Percentiles rank a stretch among this genome's conserved stretches.
Evolutionary conservation across 192 early-diverging fungal genomes (phyloP).

Genomic region (Linnemannia schmuckeri): DNA sequence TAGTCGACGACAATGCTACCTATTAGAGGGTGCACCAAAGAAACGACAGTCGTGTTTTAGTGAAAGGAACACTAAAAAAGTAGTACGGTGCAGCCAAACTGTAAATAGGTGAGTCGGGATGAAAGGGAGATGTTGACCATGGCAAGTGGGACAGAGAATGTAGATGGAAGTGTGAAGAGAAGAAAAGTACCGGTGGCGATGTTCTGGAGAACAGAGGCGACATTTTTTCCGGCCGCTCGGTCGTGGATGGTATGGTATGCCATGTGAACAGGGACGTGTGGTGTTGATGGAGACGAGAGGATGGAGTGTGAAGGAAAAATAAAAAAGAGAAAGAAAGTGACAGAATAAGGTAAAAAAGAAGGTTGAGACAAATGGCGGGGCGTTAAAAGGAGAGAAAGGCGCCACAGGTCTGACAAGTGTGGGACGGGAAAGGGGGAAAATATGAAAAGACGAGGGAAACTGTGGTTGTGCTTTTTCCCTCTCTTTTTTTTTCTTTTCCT

Average conservation of each 20-base stretch:
- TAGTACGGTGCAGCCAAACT: neutral
- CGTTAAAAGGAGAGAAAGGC: neutral
- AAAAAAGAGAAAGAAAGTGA: neutral
- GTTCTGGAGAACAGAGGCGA: slow-evolving; percentile 21
- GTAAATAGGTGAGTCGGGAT: neutral
- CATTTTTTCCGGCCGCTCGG: slow-evolving; percentile 27
- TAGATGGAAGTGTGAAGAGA: neutral
- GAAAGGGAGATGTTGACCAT: neutral
- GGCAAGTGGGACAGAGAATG: neutral
- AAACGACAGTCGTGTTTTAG: neutral
- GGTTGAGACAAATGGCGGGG: neutral
- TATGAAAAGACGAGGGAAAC: neutral
- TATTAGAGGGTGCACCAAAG: neutral
- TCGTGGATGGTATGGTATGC: slow-evolving; percentile 35
- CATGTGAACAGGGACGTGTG: slow-evolving; percentile 8
- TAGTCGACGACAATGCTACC: slow-evolving; percentile 38
- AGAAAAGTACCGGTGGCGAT: slow-evolving; percentile 38
- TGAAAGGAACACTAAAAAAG: neutral
- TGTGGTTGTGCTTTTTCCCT: neutral
- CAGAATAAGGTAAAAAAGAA: neutral
- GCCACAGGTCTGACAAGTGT: neutral
- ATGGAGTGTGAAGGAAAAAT: neutral
- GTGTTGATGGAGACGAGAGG: neutral
- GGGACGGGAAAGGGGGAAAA: neutral
- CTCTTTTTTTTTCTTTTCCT: neutral